Conservation (phyloP, 768 basidiomycete genomes). For the Cyclocybe cylindracea region DNA sequence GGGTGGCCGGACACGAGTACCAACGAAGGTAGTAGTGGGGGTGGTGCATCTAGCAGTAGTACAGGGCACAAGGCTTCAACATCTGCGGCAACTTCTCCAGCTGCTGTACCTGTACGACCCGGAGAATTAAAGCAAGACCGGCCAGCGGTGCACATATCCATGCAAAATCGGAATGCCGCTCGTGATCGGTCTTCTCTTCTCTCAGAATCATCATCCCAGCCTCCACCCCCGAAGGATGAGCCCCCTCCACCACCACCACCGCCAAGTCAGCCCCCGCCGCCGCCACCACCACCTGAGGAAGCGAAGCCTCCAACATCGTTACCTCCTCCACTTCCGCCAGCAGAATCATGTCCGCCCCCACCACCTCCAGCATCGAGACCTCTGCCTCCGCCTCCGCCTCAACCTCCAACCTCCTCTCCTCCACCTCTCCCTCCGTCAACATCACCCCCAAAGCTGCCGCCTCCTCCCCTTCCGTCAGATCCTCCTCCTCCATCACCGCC, state of each 20-base stretch:
- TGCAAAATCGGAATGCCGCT: constrained; percentile 19
- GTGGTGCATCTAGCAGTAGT: constrained; percentile 13
- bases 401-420: constrained; percentile 3
- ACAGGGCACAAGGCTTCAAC: constrained; percentile 16
- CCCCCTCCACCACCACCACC: constrained; percentile 34
- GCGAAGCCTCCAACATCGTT: constrained; percentile 21
- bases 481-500: constrained; percentile 31
- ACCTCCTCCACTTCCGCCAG: constrained; percentile 15
- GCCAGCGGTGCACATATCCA: constrained; percentile 26
- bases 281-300: constrained; percentile 25
- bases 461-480: constrained; percentile 30
- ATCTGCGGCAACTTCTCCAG: constrained; percentile 25
- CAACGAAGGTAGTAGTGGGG: constrained; percentile 17
- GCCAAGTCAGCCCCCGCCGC: constrained; percentile 27
- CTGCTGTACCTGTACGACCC: constrained; percentile 13
- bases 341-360: constrained; percentile 17
- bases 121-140: constrained; percentile 27
- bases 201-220: constrained; percentile 23
- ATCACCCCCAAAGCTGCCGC: constrained; percentile 25
- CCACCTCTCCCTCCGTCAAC: constrained; percentile 33
- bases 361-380: constrained; percentile 24
- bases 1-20: constrained; percentile 22
- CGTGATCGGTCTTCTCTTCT: constrained; percentile 21
- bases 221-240: constrained; percentile 28
- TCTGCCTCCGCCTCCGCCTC: constrained; percentile 19